Percentiles rank a stretch among this genome's conserved stretches.
phyloP scores from a whole-genome alignment of 306 rosid species.

The Astragalus membranaceus region DNA sequence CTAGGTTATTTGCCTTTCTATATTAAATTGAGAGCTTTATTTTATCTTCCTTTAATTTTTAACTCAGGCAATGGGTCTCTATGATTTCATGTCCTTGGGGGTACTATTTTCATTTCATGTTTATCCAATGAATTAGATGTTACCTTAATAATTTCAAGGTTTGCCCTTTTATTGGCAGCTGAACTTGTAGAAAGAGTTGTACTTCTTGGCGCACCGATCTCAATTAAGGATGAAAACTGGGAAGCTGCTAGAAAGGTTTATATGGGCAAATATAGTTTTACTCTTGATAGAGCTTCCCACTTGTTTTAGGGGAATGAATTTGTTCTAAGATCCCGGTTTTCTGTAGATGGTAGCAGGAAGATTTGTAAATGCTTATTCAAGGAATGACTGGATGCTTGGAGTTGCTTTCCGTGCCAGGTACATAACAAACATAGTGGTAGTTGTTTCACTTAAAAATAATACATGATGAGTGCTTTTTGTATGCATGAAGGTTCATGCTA shows the following conservation, averaged over 20 bases:
- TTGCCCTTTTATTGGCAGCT: conserved; percentile 35
- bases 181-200: conserved; percentile 63
- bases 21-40: neutral
- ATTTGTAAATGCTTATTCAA: conserved; percentile 59
- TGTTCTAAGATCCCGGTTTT: neutral
- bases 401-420: conserved; percentile 61
- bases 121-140: neutral
- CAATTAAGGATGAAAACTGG: conserved; percentile 65
- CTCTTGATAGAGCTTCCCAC: neutral
- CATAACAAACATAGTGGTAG: conserved; percentile 4
- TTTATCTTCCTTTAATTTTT: neutral
- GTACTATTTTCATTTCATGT: neutral
- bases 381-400: conserved; percentile 61
- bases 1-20: neutral
- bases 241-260: conserved; percentile 56
- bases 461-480: too few species aligned
- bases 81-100: neutral
- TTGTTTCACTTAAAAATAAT: too few species aligned
- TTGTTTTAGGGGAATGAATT: neutral
- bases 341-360: conserved; percentile 67
- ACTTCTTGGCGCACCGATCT: conserved; percentile 70
- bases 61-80: neutral
- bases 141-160: neutral
- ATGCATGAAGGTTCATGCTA: too few species aligned
- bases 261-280: neutral